Base-by-base conservation (phyloP, 805 yeast genomes). In the Saturnispora serradocipensis region DNA sequence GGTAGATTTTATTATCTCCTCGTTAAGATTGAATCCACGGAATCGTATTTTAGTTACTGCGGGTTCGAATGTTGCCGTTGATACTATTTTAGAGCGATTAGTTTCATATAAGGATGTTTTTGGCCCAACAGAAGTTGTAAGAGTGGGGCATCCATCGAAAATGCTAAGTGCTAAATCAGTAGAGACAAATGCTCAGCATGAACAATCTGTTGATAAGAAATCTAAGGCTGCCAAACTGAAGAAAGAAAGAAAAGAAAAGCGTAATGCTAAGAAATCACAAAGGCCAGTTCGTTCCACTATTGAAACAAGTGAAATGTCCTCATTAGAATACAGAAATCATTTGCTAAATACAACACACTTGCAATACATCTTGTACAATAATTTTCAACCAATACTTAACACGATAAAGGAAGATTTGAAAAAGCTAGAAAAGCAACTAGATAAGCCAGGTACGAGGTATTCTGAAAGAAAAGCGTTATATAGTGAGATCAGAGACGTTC, bases 91-190 rank as follows among this genome's bases (percentile, higher is more conserved):
- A 46, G 97, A 91, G 65, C 71, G 97, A 53, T 65, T 91, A 22
- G 66, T 73, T 40, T 9, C 13, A 2, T 42, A 44, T 40, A 36
- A 20, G 24, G 65, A 66, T 28, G 67, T 72, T 39, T 61, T 73
- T 40, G 72, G 72, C 1, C 30, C 48, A 8, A 57, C 52, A 9
- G 72, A 75, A 11, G 66, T 93, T n/a, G 71, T 91, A 10, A 74
- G 99, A 60, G 76, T 91, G 36, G 99, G 98, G 0, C 97, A 93
- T 65, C 98, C 98, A 0, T 96, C 97, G 1, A 76, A 97, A 52
- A 71, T 91, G 13, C 64, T 88, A 16, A 49, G 43, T 22, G 32
- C 48, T 13, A 49, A 43, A 28, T 34, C 51, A 6, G 30, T 22
- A 22, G 36, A 18, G 9, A 8, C 35, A n/a, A 39, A 39, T 38